Percentiles rank a stretch among this genome's conserved stretches.
Evolutionary conservation across 345 rosid genomes (phyloP).

Genomic region (Hibiscus tridactylites): DNA sequence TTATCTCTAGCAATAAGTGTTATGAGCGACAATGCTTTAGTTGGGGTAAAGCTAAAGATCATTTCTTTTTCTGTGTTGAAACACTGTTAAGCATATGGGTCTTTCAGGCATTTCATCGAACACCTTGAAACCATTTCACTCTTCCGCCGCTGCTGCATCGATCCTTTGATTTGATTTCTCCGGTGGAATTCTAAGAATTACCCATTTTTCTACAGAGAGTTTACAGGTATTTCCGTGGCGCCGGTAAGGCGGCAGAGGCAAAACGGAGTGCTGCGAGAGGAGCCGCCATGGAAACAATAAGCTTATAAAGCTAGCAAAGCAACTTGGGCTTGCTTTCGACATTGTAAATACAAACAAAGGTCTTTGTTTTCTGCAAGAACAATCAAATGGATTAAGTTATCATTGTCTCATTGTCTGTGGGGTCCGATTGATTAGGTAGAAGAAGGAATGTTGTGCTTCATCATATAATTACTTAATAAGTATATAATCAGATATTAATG

Average conservation of each 20-base stretch:
- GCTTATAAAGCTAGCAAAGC: neutral
- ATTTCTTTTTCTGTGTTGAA: constrained; percentile 37
- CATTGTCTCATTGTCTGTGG: too few species aligned
- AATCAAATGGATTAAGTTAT: too few species aligned
- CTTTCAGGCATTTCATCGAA: constrained; percentile 47
- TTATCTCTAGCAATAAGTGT: constrained; percentile 61
- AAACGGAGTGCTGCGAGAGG: constrained; percentile 52
- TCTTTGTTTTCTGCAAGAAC: too few species aligned
- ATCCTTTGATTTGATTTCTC: too few species aligned
- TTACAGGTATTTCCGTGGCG: constrained; percentile 76
- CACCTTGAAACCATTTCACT: neutral
- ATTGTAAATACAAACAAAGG: too few species aligned
- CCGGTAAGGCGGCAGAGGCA: constrained; percentile 59
- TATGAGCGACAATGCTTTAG: constrained; percentile 27
- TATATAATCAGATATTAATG: too few species aligned
- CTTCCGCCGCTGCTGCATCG: too few species aligned
- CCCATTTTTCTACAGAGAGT: constrained; percentile 45
- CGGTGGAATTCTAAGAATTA: too few species aligned
- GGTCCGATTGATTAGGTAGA: too few species aligned
- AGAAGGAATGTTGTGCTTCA: too few species aligned
- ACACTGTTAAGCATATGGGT: constrained; percentile 85
- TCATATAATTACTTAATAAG: too few species aligned
- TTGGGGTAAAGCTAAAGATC: constrained; percentile 48
- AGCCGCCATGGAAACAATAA: constrained; percentile 48
- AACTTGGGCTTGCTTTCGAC: too few species aligned